Percentiles rank a stretch among this genome's conserved stretches.
Conservation (phyloP, 202 grass and related monocot species). For the Zoysia matrella region DNA sequence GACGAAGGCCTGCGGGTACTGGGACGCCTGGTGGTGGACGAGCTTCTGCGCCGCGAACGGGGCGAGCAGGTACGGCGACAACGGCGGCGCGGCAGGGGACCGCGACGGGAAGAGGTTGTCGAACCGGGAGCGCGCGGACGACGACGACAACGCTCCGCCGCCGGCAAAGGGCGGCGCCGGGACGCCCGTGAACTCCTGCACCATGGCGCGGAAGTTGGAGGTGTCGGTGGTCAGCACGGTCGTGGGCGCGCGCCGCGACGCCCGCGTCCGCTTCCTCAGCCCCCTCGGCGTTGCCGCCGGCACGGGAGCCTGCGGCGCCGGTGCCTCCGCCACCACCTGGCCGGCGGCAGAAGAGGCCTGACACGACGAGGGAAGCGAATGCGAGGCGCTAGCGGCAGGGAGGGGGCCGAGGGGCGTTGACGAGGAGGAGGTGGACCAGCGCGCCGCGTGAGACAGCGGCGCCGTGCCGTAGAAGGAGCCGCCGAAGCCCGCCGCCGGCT, state of each 20-base stretch:
- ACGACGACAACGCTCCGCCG: background rate
- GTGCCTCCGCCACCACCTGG: background rate
- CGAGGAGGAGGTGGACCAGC: too few species aligned
- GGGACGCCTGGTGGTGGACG: too few species aligned
- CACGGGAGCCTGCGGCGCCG: background rate
- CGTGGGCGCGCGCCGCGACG: constrained; percentile 59
- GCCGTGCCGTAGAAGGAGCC: constrained; percentile 29
- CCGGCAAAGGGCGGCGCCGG: constrained; percentile 49
- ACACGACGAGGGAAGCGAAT: too few species aligned
- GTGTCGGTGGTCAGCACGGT: constrained; percentile 77
- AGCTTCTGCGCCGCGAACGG: constrained; percentile 15
- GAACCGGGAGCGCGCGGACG: constrained; percentile 23
- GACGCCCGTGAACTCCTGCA: constrained; percentile 98
- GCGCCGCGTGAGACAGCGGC: too few species aligned
- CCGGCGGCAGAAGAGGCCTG: background rate
- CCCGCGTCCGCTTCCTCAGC: constrained; percentile 55
- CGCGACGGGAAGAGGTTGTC: constrained; percentile 47
- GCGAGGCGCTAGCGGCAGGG: too few species aligned
- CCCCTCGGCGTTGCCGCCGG: background rate
- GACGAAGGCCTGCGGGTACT: too few species aligned
- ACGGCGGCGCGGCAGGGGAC: background rate
- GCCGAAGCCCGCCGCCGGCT: background rate
- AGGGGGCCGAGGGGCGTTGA: too few species aligned
- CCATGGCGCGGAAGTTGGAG: constrained; percentile 97
- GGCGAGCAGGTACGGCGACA: constrained; percentile 44